Evolutionary conservation across 805 yeast species (phyloP).

Genomic region (Kazachstania kunashirensis): DNA sequence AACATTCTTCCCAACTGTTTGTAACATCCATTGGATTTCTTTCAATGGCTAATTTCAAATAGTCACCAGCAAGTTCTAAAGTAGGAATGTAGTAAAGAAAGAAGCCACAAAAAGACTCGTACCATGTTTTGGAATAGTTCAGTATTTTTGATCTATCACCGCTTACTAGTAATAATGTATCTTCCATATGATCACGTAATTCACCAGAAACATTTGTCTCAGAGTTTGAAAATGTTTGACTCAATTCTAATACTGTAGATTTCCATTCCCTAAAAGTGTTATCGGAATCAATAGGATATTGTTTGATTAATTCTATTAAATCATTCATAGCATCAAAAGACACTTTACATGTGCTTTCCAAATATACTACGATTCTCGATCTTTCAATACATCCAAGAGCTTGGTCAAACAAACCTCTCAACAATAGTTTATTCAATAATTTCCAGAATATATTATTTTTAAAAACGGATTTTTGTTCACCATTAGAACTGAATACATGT

Average conservation of each 20-base stretch:
- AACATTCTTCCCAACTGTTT: conserved; percentile 45
- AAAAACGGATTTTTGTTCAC: conserved; percentile 32
- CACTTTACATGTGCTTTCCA: conserved; percentile 16
- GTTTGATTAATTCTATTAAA: conserved; percentile 25
- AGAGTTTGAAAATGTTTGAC: conserved; percentile 19
- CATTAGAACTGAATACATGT: conserved; percentile 30
- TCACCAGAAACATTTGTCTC: conserved; percentile 19
- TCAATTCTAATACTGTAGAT: conserved; percentile 21
- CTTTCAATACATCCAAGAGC: conserved; percentile 34
- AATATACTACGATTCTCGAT: conserved; percentile 13
- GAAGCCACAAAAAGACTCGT: conserved; percentile 51
- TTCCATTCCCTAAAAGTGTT: conserved; percentile 33
- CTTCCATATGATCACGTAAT: conserved; percentile 25
- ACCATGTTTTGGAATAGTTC: conserved; percentile 51
- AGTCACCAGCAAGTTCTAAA: conserved; percentile 33
- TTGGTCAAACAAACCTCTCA: conserved; percentile 53
- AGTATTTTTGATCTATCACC: conserved; percentile 40
- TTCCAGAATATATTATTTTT: conserved; percentile 48
- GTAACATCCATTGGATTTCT: conserved; percentile 32
- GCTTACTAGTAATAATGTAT: conserved; percentile 28
- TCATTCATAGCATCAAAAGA: conserved; percentile 28
- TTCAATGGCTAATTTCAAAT: conserved; percentile 30
- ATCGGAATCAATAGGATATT: conserved; percentile 30
- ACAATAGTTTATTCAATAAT: conserved; percentile 43
- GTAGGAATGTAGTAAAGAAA: conserved; percentile 53